A percentile compares a stretch with the other conserved stretches of the same genome.
These are phyloP conservation scores for Phytophthora fragariaefolia DNA, from an alignment of 352 stramenopile species.

Conservation along the genomic window DNA sequence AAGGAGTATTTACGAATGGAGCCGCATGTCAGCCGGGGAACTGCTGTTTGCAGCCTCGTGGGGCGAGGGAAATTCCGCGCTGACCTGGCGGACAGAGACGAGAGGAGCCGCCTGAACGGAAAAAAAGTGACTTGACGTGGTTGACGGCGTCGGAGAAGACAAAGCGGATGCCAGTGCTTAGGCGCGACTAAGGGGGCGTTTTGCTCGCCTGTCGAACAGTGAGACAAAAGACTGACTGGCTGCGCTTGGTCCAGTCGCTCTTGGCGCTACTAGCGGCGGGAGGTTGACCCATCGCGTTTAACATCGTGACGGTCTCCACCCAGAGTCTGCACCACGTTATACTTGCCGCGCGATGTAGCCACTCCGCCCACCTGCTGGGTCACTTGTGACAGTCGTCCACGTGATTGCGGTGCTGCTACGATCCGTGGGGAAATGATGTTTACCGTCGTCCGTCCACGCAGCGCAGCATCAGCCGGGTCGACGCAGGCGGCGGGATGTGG, in stretches of 20 bases:
- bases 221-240: no score
- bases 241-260: no score
- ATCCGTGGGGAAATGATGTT: slow-evolving; percentile 22
- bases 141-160: background rate
- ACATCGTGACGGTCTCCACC: background rate
- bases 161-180: background rate
- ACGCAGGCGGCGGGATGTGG: slow-evolving; percentile 4
- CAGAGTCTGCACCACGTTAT: background rate
- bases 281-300: background rate
- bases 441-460: slow-evolving; percentile 15
- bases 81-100: slow-evolving; percentile 1
- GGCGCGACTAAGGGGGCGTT: no score
- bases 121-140: background rate
- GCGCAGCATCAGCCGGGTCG: slow-evolving; percentile 7
- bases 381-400: slow-evolving; percentile 15
- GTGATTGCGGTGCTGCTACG: slow-evolving; percentile 27
- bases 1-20: background rate
- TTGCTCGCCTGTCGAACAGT: no score
- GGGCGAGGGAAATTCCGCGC: background rate
- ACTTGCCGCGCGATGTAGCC: no score
- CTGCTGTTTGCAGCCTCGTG: background rate
- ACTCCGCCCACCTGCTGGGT: no score
- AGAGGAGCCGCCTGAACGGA: background rate
- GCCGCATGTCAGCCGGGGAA: background rate
- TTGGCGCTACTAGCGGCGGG: background rate